Percentiles rank a stretch among this genome's conserved stretches.
Evolutionary conservation across 2,329 filamentous ascomycete genomes (phyloP).

Genomic region (Decorospora gaudefroyi): DNA sequence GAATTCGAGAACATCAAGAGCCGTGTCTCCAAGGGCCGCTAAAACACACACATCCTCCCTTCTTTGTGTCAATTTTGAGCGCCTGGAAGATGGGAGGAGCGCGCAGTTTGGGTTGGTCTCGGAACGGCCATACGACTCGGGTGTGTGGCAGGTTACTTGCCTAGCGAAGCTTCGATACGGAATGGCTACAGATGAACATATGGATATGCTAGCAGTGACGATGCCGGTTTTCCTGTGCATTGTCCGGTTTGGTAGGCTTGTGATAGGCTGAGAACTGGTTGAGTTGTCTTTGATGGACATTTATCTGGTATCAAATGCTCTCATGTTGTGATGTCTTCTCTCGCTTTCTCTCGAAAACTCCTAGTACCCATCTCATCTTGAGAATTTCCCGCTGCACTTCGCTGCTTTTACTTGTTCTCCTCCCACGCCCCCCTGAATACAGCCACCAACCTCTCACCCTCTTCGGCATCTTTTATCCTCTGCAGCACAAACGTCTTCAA

Average conservation of each 20-base stretch:
- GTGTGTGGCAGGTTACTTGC: constrained; percentile 15
- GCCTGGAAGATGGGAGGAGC: constrained; percentile 23
- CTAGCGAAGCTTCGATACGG: constrained; percentile 10
- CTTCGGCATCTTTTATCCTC: constrained; percentile 70
- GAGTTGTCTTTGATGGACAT: constrained; percentile 31
- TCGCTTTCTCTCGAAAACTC: not conserved
- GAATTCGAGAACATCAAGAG: constrained; percentile 72
- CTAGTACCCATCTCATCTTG: not conserved
- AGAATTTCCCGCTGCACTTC: not conserved
- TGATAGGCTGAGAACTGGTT: constrained; percentile 25
- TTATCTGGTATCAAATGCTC: constrained; percentile 16
- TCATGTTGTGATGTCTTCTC: constrained; percentile 10
- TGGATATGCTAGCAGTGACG: constrained; percentile 12
- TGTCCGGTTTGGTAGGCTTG: constrained; percentile 18
- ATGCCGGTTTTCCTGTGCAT: constrained; percentile 18
- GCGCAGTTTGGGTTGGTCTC: constrained; percentile 21
- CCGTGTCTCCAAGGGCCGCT: constrained; percentile 57
- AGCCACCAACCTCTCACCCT: constrained; percentile 66
- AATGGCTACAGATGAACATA: constrained; percentile 19
- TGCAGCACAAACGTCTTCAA: constrained; percentile 79
- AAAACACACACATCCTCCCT: constrained; percentile 33
- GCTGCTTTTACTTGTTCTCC: constrained; percentile 31
- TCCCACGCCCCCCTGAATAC: constrained; percentile 76
- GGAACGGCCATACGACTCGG: constrained; percentile 25
- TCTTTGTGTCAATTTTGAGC: constrained; percentile 23